Percentiles rank a stretch among this genome's conserved stretches.
Evolutionary conservation across 1,139 yeast genomes (phyloP).

Genomic region (Yueomyces sp.): DNA sequence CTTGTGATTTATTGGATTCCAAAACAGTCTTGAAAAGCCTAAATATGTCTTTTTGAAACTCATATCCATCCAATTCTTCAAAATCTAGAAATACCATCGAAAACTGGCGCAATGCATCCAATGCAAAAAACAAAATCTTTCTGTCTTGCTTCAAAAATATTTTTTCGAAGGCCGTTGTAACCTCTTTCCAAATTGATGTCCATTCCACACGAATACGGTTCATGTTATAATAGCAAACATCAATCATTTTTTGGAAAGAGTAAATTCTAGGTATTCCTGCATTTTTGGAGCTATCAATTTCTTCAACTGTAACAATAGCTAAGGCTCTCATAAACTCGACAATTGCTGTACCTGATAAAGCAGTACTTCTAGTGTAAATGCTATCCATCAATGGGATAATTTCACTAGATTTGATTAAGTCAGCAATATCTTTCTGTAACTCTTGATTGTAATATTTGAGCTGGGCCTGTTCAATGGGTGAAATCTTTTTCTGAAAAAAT

Average conservation of each 20-base stretch:
- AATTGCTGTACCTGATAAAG: conserved; percentile 71
- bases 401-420: conserved; percentile 57
- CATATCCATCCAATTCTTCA: conserved; percentile 89
- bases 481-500: conserved; percentile 31
- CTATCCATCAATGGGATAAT: conserved; percentile 76
- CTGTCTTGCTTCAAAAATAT: conserved; percentile 70
- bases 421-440: conserved; percentile 41
- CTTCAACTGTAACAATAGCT: conserved; percentile 78
- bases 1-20: conserved; percentile 50
- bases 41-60: conserved; percentile 86
- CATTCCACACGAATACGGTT: conserved; percentile 90
- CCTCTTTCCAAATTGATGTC: conserved; percentile 88
- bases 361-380: conserved; percentile 73
- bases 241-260: conserved; percentile 88
- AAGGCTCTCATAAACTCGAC: conserved; percentile 77
- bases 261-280: conserved; percentile 79
- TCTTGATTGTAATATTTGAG: conserved; percentile 38
- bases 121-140: conserved; percentile 75
- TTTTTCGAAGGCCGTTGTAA: conserved; percentile 78
- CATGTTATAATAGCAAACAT: conserved; percentile 95
- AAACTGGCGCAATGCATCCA: conserved; percentile 85
- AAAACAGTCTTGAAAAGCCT: conserved; percentile 81
- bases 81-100: conserved; percentile 85
- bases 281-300: conserved; percentile 77
- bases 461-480: conserved; percentile 36